phyloP scores from a whole-genome alignment of 2,329 filamentous ascomycete species.

The Rhynchosporium graminicola region DNA sequence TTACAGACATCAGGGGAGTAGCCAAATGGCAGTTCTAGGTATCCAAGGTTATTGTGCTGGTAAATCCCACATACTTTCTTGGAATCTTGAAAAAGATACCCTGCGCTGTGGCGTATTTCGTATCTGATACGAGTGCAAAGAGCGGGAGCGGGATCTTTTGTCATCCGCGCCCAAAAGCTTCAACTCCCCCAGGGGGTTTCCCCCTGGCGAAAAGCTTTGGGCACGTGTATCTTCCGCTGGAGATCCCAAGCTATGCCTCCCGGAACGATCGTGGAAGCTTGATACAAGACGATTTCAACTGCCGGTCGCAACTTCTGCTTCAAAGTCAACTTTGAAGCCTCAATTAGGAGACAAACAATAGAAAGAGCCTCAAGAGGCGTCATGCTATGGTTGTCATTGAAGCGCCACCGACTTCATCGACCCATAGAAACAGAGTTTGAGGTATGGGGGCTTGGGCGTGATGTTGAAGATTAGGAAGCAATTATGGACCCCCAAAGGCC shows the following conservation, averaged over 20 bases:
- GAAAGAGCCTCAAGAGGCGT: constrained; percentile 1
- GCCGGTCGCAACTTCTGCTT: background rate
- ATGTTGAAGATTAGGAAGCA: background rate
- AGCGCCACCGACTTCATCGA: constrained; percentile 26
- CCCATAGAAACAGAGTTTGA: constrained; percentile 13
- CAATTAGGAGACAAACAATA: background rate
- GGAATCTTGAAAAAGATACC: constrained; percentile 6
- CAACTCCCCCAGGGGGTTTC: background rate
- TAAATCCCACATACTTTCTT: background rate
- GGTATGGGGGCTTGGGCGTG: background rate
- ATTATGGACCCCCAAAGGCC: background rate
- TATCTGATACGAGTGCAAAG: constrained; percentile 3
- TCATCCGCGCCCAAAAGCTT: constrained; percentile 10
- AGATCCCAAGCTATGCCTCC: constrained; percentile 18
- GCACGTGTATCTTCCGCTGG: constrained; percentile 27
- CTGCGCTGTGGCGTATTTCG: constrained; percentile 4
- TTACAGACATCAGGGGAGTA: too few species aligned
- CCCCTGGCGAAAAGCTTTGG: constrained; percentile 24
- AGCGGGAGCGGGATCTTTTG: constrained; percentile 12
- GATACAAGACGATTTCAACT: background rate
- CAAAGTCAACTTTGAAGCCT: background rate
- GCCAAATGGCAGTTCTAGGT: background rate
- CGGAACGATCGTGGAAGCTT: constrained; percentile 22
- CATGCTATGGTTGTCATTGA: background rate
- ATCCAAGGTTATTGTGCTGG: background rate